A percentile compares a stretch with the other conserved stretches of the same genome.
These are phyloP conservation scores for Volutella citrinella DNA, from an alignment of 2,329 filamentous ascomycete species.

Conservation along the genomic window DNA sequence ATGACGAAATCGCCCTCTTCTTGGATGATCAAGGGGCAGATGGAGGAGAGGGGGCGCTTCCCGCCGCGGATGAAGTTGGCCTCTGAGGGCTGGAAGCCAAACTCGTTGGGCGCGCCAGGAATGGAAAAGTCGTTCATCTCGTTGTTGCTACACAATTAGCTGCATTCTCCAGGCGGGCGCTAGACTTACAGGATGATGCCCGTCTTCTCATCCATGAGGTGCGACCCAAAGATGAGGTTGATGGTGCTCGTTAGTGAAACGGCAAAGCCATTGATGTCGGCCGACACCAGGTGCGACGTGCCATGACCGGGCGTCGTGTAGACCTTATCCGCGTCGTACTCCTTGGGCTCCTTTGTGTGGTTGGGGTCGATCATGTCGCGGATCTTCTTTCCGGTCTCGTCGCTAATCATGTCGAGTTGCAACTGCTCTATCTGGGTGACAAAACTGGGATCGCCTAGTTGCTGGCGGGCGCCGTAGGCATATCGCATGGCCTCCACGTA, in stretches of 20 bases:
- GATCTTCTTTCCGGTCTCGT: conserved; percentile 55
- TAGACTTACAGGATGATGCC: conserved; percentile 66
- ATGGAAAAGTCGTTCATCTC: conserved; percentile 83
- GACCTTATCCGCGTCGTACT: conserved; percentile 68
- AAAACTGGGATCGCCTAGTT: conserved; percentile 79
- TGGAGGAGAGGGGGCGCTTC: conserved; percentile 82
- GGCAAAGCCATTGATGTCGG: conserved; percentile 71
- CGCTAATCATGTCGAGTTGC: conserved; percentile 66
- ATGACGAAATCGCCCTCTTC: conserved; percentile 64
- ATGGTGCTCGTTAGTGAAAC: conserved; percentile 83
- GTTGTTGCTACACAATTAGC: conserved; percentile 44
- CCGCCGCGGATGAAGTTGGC: conserved; percentile 78
- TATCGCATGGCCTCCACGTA: conserved; percentile 88
- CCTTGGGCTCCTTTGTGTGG: conserved; percentile 66
- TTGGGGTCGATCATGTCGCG: conserved; percentile 68
- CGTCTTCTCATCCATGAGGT: conserved; percentile 75
- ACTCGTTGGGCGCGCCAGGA: conserved; percentile 72
- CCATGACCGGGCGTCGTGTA: conserved; percentile 69
- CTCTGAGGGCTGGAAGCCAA: conserved; percentile 77
- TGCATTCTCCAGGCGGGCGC: conserved; percentile 24
- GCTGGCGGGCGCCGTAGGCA: conserved; percentile 75
- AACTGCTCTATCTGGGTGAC: conserved; percentile 61
- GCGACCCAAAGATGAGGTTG: conserved; percentile 81
- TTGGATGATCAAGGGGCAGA: conserved; percentile 72
- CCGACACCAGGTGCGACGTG: conserved; percentile 70